Evolutionary conservation across 148 eudicot species (phyloP), one percentile per base, ranked within the genome.

Genomic region (Spergularia bocconei): DNA sequence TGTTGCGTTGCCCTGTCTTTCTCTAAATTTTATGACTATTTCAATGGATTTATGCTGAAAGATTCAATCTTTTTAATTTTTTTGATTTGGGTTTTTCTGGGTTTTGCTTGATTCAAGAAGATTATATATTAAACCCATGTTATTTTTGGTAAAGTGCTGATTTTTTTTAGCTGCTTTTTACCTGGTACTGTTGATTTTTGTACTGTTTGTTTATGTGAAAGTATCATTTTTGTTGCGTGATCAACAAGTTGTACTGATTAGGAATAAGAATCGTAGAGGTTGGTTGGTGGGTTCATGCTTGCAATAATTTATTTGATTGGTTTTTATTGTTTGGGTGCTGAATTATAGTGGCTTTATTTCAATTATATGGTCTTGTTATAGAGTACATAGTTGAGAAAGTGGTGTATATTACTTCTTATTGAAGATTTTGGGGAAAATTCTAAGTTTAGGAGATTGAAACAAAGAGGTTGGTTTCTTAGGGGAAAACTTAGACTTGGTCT

Each of bases 71-170:
- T 80, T 69, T 5, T 51, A 16, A 39, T 17, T 14, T 56, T 70
- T 75, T 47, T 55, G 56, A 62, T 69, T 75, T 79, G 78, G 78
- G 79, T 2, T 59, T 79, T 58, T 67, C 75, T 75, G 67, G 65
- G 70, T 60, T 65, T 78, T 52, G 15, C 5, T 59, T 39, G 11
- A 29, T 48, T 13, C 13, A 6, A 21, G 10, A 23, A 41, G 56
- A 21, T 62, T 9, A 59, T 13, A 57, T 9, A 6, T 55, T 3
- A 51, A 4, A 20, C 39, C 58, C 47, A 47, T 15, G 51, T 1
- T 15, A 36, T 1, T 17, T 58, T 50, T 55, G 75, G 55, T 68
- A 55, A 61, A 58, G 29, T 53, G 62, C 12, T 51, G 56, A 23
- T 19, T 44, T 44, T 13, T 20, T 44, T 44, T 6, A 44, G 48